Percentiles rank a stretch among this genome's conserved stretches.
Conservation (phyloP, 768 basidiomycete species). For the Pisolithus orientalis region DNA sequence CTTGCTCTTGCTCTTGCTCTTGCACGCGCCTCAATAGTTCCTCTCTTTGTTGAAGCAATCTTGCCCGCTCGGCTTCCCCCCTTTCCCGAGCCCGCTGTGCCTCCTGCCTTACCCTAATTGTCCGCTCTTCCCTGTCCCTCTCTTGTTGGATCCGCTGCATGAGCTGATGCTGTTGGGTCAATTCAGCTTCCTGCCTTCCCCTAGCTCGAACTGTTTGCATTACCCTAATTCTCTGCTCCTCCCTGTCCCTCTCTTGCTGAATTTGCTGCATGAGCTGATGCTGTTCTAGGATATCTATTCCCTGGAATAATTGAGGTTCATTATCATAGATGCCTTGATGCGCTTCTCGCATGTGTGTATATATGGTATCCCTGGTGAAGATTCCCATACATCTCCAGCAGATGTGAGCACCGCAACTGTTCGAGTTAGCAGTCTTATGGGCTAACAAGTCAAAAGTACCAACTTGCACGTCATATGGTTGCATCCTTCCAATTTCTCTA, state of each 20-base stretch:
- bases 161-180: background rate
- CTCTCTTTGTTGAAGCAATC: background rate
- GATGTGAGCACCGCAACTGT: background rate
- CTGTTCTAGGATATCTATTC: background rate
- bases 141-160: background rate
- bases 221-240: too few relatives aligned
- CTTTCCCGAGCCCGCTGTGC: background rate
- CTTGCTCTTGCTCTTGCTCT: background rate
- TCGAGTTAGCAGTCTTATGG: background rate
- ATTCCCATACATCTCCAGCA: background rate
- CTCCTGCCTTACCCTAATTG: background rate
- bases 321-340: background rate
- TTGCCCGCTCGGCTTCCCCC: background rate
- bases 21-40: background rate
- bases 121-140: background rate
- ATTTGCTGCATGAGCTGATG: background rate
- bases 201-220: background rate
- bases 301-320: background rate
- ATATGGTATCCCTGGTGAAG: background rate
- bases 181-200: too few relatives aligned
- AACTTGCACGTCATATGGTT: constrained; percentile 68
- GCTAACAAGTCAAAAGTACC: background rate
- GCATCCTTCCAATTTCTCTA: constrained; percentile 69
- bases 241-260: background rate
- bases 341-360: background rate